Evolutionary conservation across 305 asterid genomes (phyloP).

Genomic region (Vinca major): DNA sequence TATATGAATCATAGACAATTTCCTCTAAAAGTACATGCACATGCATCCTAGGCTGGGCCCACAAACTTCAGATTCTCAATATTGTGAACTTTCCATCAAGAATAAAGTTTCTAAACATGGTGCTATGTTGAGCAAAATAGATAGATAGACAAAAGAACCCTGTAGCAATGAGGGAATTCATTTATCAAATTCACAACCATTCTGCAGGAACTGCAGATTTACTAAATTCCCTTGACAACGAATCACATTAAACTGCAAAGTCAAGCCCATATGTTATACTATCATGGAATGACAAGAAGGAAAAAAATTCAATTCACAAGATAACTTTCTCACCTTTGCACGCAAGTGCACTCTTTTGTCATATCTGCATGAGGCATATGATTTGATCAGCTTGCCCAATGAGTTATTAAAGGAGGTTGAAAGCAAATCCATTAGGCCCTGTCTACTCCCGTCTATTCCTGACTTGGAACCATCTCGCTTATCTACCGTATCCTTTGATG

Average conservation of each 20-base stretch:
- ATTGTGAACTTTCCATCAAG: neutral
- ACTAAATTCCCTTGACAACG: neutral
- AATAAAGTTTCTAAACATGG: neutral
- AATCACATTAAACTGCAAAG: neutral
- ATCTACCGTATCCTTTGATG: conserved; percentile 29
- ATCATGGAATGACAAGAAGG: conserved; percentile 9
- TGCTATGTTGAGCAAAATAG: neutral
- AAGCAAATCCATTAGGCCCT: conserved; percentile 45
- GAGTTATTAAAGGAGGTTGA: conserved; percentile 56
- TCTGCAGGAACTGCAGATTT: neutral
- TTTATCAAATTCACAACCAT: neutral
- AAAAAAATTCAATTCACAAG: conserved; percentile 11
- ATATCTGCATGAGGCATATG: conserved; percentile 56
- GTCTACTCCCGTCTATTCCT: conserved; percentile 23
- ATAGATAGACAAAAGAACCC: neutral
- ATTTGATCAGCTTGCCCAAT: conserved; percentile 57
- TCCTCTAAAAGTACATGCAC: neutral
- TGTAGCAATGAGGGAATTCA: neutral
- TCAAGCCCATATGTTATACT: too few species aligned
- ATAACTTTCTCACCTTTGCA: conserved; percentile 50
- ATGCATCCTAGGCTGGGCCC: neutral
- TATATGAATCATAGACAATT: neutral
- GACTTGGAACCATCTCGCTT: conserved; percentile 27
- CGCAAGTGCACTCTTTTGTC: conserved; percentile 37
- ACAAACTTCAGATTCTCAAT: neutral